Conservation (phyloP, 371 early-diverging fungal genomes). For the Haplosporangium sp. region DNA sequence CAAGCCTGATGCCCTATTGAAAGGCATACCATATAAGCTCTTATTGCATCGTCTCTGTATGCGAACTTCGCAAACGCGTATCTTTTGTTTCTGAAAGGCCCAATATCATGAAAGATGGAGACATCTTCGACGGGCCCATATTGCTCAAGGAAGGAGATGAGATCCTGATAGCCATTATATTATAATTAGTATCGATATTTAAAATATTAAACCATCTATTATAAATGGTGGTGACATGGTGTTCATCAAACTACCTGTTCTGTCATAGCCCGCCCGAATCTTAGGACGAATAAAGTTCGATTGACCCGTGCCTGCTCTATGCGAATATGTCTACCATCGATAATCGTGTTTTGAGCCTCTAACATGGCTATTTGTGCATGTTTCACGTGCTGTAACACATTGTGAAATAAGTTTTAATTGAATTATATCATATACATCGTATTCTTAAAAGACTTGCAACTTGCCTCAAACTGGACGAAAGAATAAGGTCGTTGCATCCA, state of each 20-base stretch:
- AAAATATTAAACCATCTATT: neutral
- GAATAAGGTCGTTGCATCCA: slow-evolving; percentile 86
- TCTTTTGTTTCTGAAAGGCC: slow-evolving; percentile 58
- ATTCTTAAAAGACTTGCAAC: neutral
- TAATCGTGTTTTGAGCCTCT: slow-evolving; percentile 75
- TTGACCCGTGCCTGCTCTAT: slow-evolving; percentile 90
- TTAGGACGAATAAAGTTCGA: slow-evolving; percentile 77
- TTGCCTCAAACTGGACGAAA: slow-evolving; percentile 85
- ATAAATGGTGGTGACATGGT: neutral
- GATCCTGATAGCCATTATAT: slow-evolving; percentile 30
- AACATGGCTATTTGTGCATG: slow-evolving; percentile 75
- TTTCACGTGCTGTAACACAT: slow-evolving; percentile 22
- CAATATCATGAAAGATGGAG: slow-evolving; percentile 63
- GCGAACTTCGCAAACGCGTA: slow-evolving; percentile 80
- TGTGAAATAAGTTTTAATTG: neutral
- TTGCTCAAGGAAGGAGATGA: slow-evolving; percentile 53
- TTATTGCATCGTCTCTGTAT: slow-evolving; percentile 86
- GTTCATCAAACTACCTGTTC: slow-evolving; percentile 54
- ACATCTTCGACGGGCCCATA: slow-evolving; percentile 84
- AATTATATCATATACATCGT: neutral
- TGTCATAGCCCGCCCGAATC: slow-evolving; percentile 58
- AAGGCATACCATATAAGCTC: slow-evolving; percentile 70
- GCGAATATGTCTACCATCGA: slow-evolving; percentile 82
- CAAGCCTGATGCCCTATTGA: neutral
- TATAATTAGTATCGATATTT: neutral